Percentiles rank a stretch among this genome's conserved stretches.
Evolutionary conservation across 2,329 filamentous ascomycete genomes (phyloP).

Genomic region (Alternaria angustiovoidea): DNA sequence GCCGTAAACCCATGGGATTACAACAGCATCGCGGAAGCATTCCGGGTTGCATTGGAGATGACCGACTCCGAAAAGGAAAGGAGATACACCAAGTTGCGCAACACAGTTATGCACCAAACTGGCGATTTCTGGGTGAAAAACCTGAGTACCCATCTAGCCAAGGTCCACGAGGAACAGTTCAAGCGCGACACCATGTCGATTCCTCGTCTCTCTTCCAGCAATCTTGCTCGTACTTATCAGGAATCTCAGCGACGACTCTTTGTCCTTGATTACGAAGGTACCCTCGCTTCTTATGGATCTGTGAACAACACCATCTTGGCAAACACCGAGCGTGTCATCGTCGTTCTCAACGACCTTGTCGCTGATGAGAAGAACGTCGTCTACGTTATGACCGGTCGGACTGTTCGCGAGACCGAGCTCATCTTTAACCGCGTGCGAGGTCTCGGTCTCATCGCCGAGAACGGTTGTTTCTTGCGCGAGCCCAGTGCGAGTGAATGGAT

Average conservation of each 20-base stretch:
- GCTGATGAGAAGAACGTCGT: slow-evolving; percentile 83
- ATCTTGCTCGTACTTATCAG: slow-evolving; percentile 72
- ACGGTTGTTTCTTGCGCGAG: slow-evolving; percentile 87
- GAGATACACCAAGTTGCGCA: slow-evolving; percentile 77
- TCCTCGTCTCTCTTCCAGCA: slow-evolving; percentile 77
- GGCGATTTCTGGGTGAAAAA: slow-evolving; percentile 86
- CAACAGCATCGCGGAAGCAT: slow-evolving; percentile 83
- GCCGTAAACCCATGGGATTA: slow-evolving; percentile 97
- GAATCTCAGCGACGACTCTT: slow-evolving; percentile 76
- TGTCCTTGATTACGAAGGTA: slow-evolving; percentile 93
- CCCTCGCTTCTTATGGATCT: slow-evolving; percentile 85
- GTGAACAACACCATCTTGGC: slow-evolving; percentile 85
- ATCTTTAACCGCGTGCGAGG: slow-evolving; percentile 84
- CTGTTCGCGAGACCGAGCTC: slow-evolving; percentile 85
- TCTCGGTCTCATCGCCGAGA: slow-evolving; percentile 91
- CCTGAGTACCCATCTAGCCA: slow-evolving; percentile 74
- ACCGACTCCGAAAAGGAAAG: slow-evolving; percentile 73
- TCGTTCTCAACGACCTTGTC: slow-evolving; percentile 81
- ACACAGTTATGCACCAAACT: slow-evolving; percentile 80
- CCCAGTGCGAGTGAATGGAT: slow-evolving; percentile 74
- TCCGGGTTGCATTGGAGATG: slow-evolving; percentile 86
- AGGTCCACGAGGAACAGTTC: slow-evolving; percentile 84
- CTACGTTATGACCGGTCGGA: slow-evolving; percentile 92
- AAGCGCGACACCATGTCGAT: slow-evolving; percentile 85
- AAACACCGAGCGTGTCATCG: slow-evolving; percentile 84